Conservation (phyloP, 768 basidiomycete species). For the Exsudoporus frostii region DNA sequence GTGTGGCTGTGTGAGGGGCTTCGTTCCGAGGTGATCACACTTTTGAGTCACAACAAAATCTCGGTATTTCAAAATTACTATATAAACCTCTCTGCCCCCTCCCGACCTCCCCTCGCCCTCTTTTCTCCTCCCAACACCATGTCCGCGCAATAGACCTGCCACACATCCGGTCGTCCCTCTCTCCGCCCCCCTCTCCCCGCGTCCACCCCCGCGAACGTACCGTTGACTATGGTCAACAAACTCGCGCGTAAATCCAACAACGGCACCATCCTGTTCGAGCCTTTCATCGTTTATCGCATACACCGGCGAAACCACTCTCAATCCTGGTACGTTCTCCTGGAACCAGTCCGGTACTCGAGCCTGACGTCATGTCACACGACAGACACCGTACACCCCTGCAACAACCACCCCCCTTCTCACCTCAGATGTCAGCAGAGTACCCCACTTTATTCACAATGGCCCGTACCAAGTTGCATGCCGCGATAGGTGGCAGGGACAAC, state of each 20-base stretch:
- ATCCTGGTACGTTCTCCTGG: conserved; percentile 19
- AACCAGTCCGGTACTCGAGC: not conserved
- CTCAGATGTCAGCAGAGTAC: conserved; percentile 47
- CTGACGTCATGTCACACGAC: conserved; percentile 10
- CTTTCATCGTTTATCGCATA: conserved; percentile 87
- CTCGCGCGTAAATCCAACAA: conserved; percentile 76
- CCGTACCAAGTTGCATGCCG: conserved; percentile 70
- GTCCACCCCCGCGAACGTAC: conserved; percentile 23
- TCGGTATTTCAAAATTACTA: conserved; percentile 35
- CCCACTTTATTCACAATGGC: conserved; percentile 59
- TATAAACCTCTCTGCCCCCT: conserved; percentile 40
- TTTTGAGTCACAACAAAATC: conserved; percentile 34
- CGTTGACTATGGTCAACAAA: conserved; percentile 78
- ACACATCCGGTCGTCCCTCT: conserved; percentile 6
- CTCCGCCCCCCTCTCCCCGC: conserved; percentile 17
- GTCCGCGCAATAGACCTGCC: conserved; percentile 32
- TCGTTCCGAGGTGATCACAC: conserved; percentile 28
- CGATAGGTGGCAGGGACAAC: conserved; percentile 58
- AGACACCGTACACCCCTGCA: conserved; percentile 17
- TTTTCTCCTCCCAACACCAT: conserved; percentile 34
- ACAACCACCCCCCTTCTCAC: conserved; percentile 7
- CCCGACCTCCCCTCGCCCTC: conserved; percentile 21
- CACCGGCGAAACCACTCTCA: conserved; percentile 42
- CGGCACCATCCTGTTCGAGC: conserved; percentile 85
- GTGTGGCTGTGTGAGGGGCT: conserved; percentile 30